Evolutionary conservation across 2,329 filamentous ascomycete genomes (phyloP).

Genomic region (Exophiala viscosa): DNA sequence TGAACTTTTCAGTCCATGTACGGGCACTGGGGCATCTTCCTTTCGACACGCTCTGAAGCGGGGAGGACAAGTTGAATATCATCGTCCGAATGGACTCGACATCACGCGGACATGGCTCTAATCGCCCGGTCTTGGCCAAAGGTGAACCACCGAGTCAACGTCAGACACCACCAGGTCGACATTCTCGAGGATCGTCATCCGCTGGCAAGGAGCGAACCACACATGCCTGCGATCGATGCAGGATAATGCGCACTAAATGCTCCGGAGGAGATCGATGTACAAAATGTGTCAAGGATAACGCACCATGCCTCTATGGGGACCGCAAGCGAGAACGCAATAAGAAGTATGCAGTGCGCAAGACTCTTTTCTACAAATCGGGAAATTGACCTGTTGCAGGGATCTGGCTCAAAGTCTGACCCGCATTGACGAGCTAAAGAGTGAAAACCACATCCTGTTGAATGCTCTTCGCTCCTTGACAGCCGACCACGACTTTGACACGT

Average conservation of each 20-base stretch:
- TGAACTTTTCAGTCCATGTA: too few species aligned
- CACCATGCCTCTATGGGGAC: slow-evolving; percentile 21
- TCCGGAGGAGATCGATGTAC: slow-evolving; percentile 21
- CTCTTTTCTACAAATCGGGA: background rate
- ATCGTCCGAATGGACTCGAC: background rate
- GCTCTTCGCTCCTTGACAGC: slow-evolving; percentile 12
- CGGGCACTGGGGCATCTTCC: too few species aligned
- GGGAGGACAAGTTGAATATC: too few species aligned
- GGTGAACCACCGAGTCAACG: background rate
- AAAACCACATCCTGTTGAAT: slow-evolving; percentile 11
- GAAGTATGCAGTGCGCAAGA: slow-evolving; percentile 15
- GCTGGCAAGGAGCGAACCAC: slow-evolving; percentile 12
- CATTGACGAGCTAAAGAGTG: slow-evolving; percentile 13
- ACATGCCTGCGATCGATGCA: slow-evolving; percentile 25
- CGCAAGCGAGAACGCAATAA: slow-evolving; percentile 26
- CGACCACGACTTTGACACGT: slow-evolving; percentile 10
- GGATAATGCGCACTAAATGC: slow-evolving; percentile 24
- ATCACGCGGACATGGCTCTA: background rate
- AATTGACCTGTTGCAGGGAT: slow-evolving; percentile 13
- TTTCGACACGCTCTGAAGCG: too few species aligned
- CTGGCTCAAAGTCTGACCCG: slow-evolving; percentile 18
- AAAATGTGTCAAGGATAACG: slow-evolving; percentile 25
- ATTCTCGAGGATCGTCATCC: background rate
- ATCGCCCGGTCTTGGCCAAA: background rate
- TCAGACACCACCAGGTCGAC: background rate